phyloP scores from a whole-genome alignment of 768 basidiomycete genomes.

The Leccinellum albellum region DNA sequence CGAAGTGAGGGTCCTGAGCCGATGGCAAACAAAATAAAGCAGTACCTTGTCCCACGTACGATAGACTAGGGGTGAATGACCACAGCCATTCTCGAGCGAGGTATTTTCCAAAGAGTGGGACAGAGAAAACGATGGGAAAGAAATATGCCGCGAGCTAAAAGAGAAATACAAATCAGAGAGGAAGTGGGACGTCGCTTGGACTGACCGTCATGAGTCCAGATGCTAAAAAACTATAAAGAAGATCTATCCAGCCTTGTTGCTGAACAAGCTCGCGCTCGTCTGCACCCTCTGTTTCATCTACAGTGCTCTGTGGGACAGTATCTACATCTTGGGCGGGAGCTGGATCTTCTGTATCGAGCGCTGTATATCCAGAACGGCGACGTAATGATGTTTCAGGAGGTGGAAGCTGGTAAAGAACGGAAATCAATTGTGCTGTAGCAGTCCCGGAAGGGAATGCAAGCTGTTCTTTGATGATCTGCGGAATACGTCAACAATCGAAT shows the following conservation, averaged over 20 bases:
- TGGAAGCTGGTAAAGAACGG: slow-evolving; percentile 78
- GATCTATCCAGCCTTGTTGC: slow-evolving; percentile 71
- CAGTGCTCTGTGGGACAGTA: slow-evolving; percentile 21
- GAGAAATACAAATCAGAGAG: not conserved
- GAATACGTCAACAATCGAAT: slow-evolving; percentile 1
- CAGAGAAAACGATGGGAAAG: slow-evolving; percentile 82
- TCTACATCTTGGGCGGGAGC: slow-evolving; percentile 13
- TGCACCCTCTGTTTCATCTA: slow-evolving; percentile 22
- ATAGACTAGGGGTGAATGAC: slow-evolving; percentile 88
- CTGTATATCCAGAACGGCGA: slow-evolving; percentile 55
- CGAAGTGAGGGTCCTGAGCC: slow-evolving; percentile 2
- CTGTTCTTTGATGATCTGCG: slow-evolving; percentile 88
- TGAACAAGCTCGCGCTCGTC: slow-evolving; percentile 49
- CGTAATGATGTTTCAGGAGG: slow-evolving; percentile 58
- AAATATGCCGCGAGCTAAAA: slow-evolving; percentile 79
- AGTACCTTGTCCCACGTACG: slow-evolving; percentile 85
- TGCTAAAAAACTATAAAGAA: slow-evolving; percentile 73
- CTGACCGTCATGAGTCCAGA: slow-evolving; percentile 76
- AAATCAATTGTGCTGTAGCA: slow-evolving; percentile 92
- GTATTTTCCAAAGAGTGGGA: slow-evolving; percentile 81
- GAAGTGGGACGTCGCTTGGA: not conserved
- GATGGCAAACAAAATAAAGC: not conserved
- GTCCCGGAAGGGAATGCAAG: slow-evolving; percentile 94
- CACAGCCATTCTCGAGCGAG: slow-evolving; percentile 88
- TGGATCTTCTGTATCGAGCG: slow-evolving; percentile 31